These are phyloP conservation scores for Selaginella moellendorffii DNA, from an alignment of 75 land plant species.

Conservation along the genomic window DNA sequence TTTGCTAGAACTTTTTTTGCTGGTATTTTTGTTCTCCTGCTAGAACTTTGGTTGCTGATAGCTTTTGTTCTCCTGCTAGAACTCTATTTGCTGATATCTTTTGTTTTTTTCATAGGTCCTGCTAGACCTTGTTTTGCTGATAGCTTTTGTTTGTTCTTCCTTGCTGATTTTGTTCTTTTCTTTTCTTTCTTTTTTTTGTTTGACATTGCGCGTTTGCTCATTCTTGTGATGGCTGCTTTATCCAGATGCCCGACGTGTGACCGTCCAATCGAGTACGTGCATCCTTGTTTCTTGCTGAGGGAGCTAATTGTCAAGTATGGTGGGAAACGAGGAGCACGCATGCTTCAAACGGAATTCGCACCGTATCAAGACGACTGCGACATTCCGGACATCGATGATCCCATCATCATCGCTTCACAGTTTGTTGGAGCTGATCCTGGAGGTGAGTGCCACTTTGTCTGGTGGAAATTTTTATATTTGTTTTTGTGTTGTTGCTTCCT, in stretches of 20 bases:
- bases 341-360: not conserved
- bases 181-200: not conserved
- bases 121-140: no score
- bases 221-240: not conserved
- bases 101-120: no score
- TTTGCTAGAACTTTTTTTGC: no score
- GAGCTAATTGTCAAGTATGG: not conserved
- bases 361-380: not conserved
- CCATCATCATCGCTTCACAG: not conserved
- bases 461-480: not conserved
- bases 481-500: no score
- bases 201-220: not conserved
- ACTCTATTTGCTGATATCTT: no score
- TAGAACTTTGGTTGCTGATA: no score
- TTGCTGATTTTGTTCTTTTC: no score
- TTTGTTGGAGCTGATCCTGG: not conserved
- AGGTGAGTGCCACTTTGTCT: not conserved
- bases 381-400: not conserved
- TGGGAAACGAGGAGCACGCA: not conserved
- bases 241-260: not conserved
- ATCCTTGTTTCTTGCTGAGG: not conserved
- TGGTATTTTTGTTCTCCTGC: no score
- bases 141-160: no score
- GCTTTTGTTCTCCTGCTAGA: no score
- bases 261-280: not conserved